Conservation (phyloP, 2,329 filamentous ascomycete species). For the Curvularia sp. region DNA sequence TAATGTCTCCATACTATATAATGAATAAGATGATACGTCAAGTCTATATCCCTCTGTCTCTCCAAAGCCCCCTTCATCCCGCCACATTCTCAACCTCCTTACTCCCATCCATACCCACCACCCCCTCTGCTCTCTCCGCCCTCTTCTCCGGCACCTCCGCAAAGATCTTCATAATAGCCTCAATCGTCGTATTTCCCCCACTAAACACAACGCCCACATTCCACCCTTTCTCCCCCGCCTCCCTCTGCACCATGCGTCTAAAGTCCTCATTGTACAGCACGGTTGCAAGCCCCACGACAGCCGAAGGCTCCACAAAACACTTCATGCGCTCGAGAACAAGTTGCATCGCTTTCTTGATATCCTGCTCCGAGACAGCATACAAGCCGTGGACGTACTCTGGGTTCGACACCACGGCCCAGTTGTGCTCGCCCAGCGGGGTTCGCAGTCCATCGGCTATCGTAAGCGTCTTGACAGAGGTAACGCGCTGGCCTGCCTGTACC, state of each 20-base stretch:
- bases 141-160: constrained; percentile 34
- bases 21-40: background rate
- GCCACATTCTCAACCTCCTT: constrained; percentile 57
- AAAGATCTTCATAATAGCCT: constrained; percentile 65
- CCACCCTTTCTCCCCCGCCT: constrained; percentile 78
- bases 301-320: constrained; percentile 86
- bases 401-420: constrained; percentile 80
- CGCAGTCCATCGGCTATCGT: constrained; percentile 90
- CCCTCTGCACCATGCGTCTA: constrained; percentile 66
- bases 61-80: constrained; percentile 14
- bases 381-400: constrained; percentile 72
- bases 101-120: constrained; percentile 51
- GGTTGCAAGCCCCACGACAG: constrained; percentile 82
- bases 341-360: constrained; percentile 78
- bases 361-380: constrained; percentile 77
- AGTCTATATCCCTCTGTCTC: background rate
- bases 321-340: constrained; percentile 88
- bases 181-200: constrained; percentile 70
- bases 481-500: constrained; percentile 67
- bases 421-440: constrained; percentile 77
- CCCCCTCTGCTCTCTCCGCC: constrained; percentile 51
- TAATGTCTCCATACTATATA: background rate
- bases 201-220: constrained; percentile 67
- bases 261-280: constrained; percentile 88
- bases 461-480: constrained; percentile 73